These are phyloP conservation scores for Termitomyces sp. DNA, from an alignment of 768 basidiomycete genomes.

Conservation along the genomic window DNA sequence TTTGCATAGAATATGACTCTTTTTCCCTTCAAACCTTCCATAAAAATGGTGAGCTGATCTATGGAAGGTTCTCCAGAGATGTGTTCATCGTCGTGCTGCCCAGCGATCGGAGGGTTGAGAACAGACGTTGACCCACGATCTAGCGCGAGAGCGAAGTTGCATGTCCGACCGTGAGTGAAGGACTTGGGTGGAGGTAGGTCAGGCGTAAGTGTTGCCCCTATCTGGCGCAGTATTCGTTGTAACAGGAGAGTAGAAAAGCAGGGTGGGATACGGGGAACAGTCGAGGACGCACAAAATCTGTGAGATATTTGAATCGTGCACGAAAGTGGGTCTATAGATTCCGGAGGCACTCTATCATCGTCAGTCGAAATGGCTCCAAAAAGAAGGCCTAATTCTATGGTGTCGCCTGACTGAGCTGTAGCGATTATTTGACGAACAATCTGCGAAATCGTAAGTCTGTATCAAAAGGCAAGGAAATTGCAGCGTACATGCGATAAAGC, in stretches of 20 bases:
- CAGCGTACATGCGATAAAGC: conserved; percentile 77
- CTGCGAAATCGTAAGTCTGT: conserved; percentile 32
- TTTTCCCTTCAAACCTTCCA: conserved; percentile 78
- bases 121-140: conserved; percentile 50
- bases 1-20: conserved; percentile 81
- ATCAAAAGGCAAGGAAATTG: conserved; percentile 13
- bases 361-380: conserved; percentile 26
- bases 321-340: conserved; percentile 30
- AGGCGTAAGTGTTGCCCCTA: conserved; percentile 46
- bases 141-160: conserved; percentile 61
- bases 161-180: conserved; percentile 47
- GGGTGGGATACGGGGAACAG: conserved; percentile 36
- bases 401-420: conserved; percentile 67
- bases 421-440: conserved; percentile 78
- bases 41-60: conserved; percentile 73
- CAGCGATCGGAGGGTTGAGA: conserved; percentile 30
- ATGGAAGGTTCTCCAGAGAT: conserved; percentile 71
- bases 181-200: conserved; percentile 37
- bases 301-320: conserved; percentile 47
- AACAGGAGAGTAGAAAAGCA: conserved; percentile 46
- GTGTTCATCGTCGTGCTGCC: conserved; percentile 43
- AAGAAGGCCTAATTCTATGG: conserved; percentile 80
- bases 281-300: conserved; percentile 28
- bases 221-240: conserved; percentile 53
- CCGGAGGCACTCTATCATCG: conserved; percentile 16